Evolutionary conservation across 495 filamentous ascomycete species (phyloP).

Genomic region (Rhizodiscina lignyota): DNA sequence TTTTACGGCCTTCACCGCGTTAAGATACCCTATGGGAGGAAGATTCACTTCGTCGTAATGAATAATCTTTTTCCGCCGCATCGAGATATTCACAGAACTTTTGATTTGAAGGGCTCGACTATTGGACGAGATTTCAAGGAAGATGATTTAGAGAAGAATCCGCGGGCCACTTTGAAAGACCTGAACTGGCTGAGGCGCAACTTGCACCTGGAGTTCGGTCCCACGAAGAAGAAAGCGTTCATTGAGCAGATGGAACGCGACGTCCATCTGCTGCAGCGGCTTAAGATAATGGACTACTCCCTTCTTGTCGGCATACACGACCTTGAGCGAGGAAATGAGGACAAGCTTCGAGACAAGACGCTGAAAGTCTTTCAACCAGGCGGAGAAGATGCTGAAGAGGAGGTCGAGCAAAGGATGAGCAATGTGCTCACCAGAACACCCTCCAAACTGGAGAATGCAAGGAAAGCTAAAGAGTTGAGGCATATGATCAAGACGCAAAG

Average conservation of each 20-base stretch:
- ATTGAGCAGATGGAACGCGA: conserved; percentile 77
- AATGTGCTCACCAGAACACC: conserved; percentile 74
- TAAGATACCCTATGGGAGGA: conserved; percentile 94
- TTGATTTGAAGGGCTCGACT: conserved; percentile 95
- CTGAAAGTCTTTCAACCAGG: conserved; percentile 91
- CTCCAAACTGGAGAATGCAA: conserved; percentile 80
- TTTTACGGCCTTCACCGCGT: conserved; percentile 97
- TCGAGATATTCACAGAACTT: conserved; percentile 91
- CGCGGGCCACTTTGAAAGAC: conserved; percentile 88
- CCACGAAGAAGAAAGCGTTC: conserved; percentile 71
- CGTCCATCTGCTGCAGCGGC: conserved; percentile 63
- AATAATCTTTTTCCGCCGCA: conserved; percentile 98
- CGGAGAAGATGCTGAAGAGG: conserved; percentile 39
- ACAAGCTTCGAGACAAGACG: conserved; percentile 88
- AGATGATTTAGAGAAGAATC: conserved; percentile 73
- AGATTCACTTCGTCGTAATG: conserved; percentile 99
- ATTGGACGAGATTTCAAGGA: conserved; percentile 83
- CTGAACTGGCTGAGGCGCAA: conserved; percentile 88
- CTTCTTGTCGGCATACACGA: conserved; percentile 92
- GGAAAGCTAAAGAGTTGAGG: conserved; percentile 81
- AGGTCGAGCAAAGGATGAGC: conserved; percentile 27
- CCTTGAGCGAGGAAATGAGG: conserved; percentile 73
- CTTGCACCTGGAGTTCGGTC: conserved; percentile 71
- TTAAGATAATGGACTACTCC: conserved; percentile 99
- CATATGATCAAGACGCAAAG: conserved; percentile 86